phyloP scores from a whole-genome alignment of 208 protist genomes.

The Zelonia costaricensis region DNA sequence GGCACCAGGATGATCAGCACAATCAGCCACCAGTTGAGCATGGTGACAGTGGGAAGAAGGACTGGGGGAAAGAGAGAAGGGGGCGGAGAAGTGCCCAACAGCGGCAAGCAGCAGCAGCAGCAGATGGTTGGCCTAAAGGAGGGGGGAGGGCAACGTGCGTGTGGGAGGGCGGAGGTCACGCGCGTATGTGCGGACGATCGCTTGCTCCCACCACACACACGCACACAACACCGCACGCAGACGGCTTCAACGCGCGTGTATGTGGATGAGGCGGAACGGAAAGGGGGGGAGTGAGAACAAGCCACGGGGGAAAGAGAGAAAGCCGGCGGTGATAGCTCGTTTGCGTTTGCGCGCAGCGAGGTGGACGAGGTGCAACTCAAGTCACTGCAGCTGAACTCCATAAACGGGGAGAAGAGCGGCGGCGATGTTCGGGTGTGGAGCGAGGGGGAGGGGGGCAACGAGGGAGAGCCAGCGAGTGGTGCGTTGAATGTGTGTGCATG shows the following conservation, averaged over 20 bases:
- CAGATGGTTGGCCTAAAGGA: neutral
- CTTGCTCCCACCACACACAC: no score
- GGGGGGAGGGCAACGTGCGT: neutral
- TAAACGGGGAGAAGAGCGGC: no score
- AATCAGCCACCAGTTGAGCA: slow-evolving; percentile 90
- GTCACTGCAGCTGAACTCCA: no score
- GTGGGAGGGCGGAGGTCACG: no score
- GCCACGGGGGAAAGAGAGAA: slow-evolving; percentile 7
- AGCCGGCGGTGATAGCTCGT: slow-evolving; percentile 5
- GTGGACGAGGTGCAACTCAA: no score
- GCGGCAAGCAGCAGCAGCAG: neutral
- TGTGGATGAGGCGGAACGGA: neutral
- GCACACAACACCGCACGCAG: neutral
- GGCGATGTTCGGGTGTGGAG: no score
- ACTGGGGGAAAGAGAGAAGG: neutral
- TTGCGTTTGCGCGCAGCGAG: no score
- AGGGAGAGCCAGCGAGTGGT: neutral
- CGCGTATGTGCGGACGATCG: no score
- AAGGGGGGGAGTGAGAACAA: slow-evolving; percentile 2
- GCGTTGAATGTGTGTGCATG: neutral
- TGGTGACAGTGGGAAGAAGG: slow-evolving; percentile 4
- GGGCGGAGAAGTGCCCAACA: neutral
- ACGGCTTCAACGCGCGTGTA: neutral
- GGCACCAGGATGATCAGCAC: slow-evolving; percentile 59
- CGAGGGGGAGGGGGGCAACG: neutral